Base-by-base conservation (phyloP, 352 stramenopile genomes). In the Phytopythium helicoides region DNA sequence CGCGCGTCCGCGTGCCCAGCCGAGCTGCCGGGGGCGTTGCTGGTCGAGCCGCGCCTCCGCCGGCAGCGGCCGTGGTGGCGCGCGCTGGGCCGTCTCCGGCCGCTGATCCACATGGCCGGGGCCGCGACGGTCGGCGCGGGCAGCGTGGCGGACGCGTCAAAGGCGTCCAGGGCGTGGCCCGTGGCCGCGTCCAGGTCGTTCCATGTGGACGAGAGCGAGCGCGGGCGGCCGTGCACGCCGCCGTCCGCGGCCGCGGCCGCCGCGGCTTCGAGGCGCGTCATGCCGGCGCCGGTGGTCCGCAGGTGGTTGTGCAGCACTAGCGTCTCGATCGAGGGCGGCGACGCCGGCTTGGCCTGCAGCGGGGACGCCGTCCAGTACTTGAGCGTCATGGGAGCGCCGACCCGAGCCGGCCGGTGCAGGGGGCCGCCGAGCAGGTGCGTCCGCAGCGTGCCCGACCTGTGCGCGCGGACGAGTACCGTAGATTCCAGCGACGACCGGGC, bases 171-270 rank as follows among this genome's bases (percentile, higher is more conserved):
- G 42, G 60, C 62, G 35, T 61, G 65, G 50, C 69, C 62, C 48
- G 75, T 62, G 35, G 66, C 62, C 45, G 62, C 66, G 52, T 86
- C 76, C 19, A 73, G 60, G 7, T 31, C 50, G 38, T 72, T 62
- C 76, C 68, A 85, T 57, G 72, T 87, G 41, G 65, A 87, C 41
- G 81, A 92, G 38, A 87, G 58, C 46, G 76, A 81, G 15, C 75
- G 76, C 47, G 65, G 67, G 11, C 80, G 75, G 14, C 52, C 56
- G 14, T 67, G 76, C 41, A 54, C 54, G 22, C 62, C 47, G 26
- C 58, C 48, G 11, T 23, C 23, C 5, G 11, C 7, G 45, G 26
- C 7, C 28, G 28, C 8, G 3, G 31, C 6, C 5, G 33, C 4
- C 14, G 31, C 31, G 31, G 36, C 15, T 14, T 35, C 22, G 41